Evolutionary conservation across 2,329 filamentous ascomycete genomes (phyloP).

Genomic region (Cadophora malorum): DNA sequence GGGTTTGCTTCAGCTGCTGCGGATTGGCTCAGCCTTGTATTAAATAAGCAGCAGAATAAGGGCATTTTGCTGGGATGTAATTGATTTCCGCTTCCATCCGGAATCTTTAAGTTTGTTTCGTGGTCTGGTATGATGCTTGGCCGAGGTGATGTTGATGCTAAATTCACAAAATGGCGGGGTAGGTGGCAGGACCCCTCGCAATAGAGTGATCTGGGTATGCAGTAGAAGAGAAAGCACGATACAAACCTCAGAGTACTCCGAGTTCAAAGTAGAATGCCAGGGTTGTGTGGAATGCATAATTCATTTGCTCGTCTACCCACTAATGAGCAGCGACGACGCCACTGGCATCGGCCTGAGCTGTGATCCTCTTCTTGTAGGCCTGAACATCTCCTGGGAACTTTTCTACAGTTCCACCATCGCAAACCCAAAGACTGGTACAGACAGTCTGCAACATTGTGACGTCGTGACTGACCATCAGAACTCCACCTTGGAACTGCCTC

Average conservation of each 20-base stretch:
- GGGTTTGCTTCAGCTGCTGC: not conserved
- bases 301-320: slow-evolving; percentile 5
- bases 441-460: slow-evolving; percentile 98
- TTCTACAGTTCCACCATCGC: slow-evolving; percentile 90
- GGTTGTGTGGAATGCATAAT: not conserved
- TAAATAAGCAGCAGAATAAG: not conserved
- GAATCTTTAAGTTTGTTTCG: not conserved
- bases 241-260: not conserved
- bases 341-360: slow-evolving; percentile 83
- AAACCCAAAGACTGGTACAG: slow-evolving; percentile 95
- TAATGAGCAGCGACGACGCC: slow-evolving; percentile 67
- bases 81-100: not conserved
- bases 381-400: slow-evolving; percentile 96
- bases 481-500: slow-evolving; percentile 87
- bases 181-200: not conserved
- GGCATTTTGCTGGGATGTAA: not conserved
- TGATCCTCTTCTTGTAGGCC: slow-evolving; percentile 96
- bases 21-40: not conserved
- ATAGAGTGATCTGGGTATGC: not conserved
- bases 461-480: slow-evolving; percentile 98
- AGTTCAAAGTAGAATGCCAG: not conserved
- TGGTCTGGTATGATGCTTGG: not conserved
- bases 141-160: not conserved
- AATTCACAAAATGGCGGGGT: not conserved
- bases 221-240: not conserved